These are phyloP conservation scores for Xylaria sp. DNA, from an alignment of 2,329 filamentous ascomycete species.

Conservation along the genomic window DNA sequence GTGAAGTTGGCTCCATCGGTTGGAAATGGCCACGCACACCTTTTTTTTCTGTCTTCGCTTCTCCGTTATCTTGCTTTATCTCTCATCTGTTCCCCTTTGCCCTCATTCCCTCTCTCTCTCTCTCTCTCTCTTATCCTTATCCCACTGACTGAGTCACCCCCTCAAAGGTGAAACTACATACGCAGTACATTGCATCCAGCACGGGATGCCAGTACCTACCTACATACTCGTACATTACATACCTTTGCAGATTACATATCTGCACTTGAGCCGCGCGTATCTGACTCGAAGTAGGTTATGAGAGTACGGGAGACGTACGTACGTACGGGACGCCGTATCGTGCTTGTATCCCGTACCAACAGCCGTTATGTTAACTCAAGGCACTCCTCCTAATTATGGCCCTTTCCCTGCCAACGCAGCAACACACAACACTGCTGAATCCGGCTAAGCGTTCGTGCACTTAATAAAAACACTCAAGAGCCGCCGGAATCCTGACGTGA, in stretches of 20 bases:
- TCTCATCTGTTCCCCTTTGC: neutral
- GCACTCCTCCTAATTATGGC: constrained; percentile 10
- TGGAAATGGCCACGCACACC: constrained; percentile 20
- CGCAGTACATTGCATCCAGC: too few relatives aligned
- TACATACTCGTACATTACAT: too few relatives aligned
- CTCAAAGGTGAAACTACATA: too few relatives aligned
- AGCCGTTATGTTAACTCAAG: neutral
- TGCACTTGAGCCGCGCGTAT: constrained; percentile 32
- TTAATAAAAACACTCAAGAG: neutral
- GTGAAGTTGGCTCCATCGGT: too few relatives aligned
- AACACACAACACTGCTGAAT: constrained; percentile 28
- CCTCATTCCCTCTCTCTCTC: neutral
- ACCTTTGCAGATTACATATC: neutral
- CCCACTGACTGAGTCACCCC: too few relatives aligned
- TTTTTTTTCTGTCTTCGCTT: constrained; percentile 1
- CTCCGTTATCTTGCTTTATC: neutral
- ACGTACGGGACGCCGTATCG: neutral
- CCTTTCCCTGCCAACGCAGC: constrained; percentile 23
- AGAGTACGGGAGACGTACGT: too few relatives aligned
- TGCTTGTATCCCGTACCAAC: neutral
- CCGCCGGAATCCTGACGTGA: neutral
- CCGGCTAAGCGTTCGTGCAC: constrained; percentile 22
- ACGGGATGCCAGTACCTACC: too few relatives aligned
- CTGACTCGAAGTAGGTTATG: constrained; percentile 26
- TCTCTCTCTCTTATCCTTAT: too few relatives aligned